A percentile compares a stretch with the other conserved stretches of the same genome.
These are phyloP conservation scores for Quercus robur DNA, from an alignment of 306 rosid species.

Conservation along the genomic window DNA sequence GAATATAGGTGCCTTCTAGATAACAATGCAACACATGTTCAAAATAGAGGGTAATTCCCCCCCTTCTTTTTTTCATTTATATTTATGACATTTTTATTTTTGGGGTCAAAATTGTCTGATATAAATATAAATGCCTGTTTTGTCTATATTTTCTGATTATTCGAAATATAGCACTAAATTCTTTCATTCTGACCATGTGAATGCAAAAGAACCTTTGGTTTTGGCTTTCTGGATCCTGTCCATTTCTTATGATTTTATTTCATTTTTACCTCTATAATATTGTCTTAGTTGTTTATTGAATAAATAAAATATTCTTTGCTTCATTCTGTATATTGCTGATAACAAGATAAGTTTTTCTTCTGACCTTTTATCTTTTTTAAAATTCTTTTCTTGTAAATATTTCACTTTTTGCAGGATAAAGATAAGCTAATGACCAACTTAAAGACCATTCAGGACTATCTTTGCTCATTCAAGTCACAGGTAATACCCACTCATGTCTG, in stretches of 20 bases:
- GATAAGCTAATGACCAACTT: conserved; percentile 72
- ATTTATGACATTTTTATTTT: too few species aligned
- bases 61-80: too few species aligned
- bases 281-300: background rate
- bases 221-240: background rate
- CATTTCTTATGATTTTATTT: background rate
- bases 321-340: background rate
- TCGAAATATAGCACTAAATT: background rate
- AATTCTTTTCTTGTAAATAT: conserved; percentile 11
- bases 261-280: background rate
- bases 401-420: conserved; percentile 52
- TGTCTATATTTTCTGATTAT: background rate
- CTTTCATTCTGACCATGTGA: background rate
- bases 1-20: background rate
- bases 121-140: background rate
- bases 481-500: conserved; percentile 32
- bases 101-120: too few species aligned
- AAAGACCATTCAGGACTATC: conserved; percentile 89
- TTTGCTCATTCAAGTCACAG: conserved; percentile 90
- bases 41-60: background rate
- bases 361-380: background rate
- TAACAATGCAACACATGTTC: background rate
- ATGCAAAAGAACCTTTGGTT: background rate
- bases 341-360: conserved; percentile 7
- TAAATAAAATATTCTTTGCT: background rate